phyloP scores from a whole-genome alignment of 768 basidiomycete species.

The Sporobolomyces phaffii region DNA sequence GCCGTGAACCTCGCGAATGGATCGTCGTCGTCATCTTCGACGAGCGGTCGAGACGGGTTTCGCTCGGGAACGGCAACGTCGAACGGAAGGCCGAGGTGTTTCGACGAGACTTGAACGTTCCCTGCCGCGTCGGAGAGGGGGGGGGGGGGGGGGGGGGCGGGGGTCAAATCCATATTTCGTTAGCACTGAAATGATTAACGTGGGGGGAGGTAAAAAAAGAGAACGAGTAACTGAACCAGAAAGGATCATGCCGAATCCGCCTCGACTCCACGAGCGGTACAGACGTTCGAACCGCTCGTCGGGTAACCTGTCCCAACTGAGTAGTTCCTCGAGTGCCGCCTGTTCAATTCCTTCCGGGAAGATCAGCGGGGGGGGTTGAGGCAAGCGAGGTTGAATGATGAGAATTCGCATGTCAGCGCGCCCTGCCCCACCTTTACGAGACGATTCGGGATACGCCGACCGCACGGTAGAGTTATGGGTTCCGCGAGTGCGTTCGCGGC shows the following conservation, averaged over 20 bases:
- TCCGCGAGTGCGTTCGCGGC: background rate
- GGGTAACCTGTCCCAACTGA: constrained; percentile 62
- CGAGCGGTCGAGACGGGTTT: background rate
- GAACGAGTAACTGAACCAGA: constrained; percentile 54
- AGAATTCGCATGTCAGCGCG: too few relatives aligned
- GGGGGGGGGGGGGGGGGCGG: background rate
- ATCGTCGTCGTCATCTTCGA: too few relatives aligned
- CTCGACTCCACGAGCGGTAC: constrained; percentile 67
- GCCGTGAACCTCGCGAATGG: background rate
- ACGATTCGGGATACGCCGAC: constrained; percentile 47
- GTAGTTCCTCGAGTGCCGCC: constrained; percentile 87
- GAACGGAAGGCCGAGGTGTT: constrained; percentile 53
- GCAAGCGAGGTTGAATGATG: background rate
- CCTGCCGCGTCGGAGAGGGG: constrained; percentile 31
- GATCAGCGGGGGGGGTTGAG: too few relatives aligned
- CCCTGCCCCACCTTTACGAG: constrained; percentile 57
- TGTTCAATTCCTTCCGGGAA: constrained; percentile 44
- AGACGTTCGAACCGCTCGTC: constrained; percentile 59
- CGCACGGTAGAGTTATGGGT: constrained; percentile 16
- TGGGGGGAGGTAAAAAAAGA: too few relatives aligned
- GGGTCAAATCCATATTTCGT: too few relatives aligned
- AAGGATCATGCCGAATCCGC: constrained; percentile 79
- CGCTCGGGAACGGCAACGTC: constrained; percentile 42
- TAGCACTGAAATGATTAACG: background rate
- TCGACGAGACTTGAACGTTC: constrained; percentile 63